Conservation (phyloP, 2,329 filamentous ascomycete genomes). For the Allantophomopsis cytisporea region DNA sequence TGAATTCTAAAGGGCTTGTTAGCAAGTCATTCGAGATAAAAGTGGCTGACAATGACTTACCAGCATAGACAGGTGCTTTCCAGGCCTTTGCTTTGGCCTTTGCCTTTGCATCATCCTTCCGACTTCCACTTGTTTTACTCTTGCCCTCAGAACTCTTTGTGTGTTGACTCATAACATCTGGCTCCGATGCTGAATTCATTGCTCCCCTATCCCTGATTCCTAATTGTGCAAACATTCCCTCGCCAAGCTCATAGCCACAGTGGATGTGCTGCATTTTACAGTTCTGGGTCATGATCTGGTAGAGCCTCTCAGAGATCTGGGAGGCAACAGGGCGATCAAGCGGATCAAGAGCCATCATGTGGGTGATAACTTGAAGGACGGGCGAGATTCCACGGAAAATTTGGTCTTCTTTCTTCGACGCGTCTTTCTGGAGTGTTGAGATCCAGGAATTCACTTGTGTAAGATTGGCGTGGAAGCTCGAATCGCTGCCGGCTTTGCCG, state of each 20-base stretch:
- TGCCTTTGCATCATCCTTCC: slow-evolving; percentile 8
- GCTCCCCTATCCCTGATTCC: slow-evolving; percentile 13
- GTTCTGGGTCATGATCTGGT: slow-evolving; percentile 34
- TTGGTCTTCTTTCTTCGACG: slow-evolving; percentile 27
- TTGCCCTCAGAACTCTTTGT: slow-evolving; percentile 16
- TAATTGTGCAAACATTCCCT: slow-evolving; percentile 11
- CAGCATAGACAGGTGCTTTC: slow-evolving; percentile 25
- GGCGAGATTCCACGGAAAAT: slow-evolving; percentile 36
- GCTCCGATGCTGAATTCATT: no score
- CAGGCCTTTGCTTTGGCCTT: slow-evolving; percentile 24
- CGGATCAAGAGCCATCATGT: slow-evolving; percentile 39
- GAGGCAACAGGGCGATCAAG: slow-evolving; percentile 36
- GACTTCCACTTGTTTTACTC: slow-evolving; percentile 13
- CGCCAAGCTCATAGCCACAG: slow-evolving; percentile 22
- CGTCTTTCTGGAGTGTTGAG: slow-evolving; percentile 43
- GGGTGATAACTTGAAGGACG: slow-evolving; percentile 34
- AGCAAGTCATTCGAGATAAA: background rate
- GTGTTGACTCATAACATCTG: slow-evolving; percentile 9
- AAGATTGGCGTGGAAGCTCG: slow-evolving; percentile 60
- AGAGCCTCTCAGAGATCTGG: slow-evolving; percentile 37
- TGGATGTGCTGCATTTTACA: slow-evolving; percentile 35
- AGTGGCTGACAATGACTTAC: slow-evolving; percentile 7
- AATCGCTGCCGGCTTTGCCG: slow-evolving; percentile 38
- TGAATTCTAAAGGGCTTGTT: background rate
- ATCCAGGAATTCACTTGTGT: slow-evolving; percentile 60